Conservation (phyloP, 164 flowering plant species). For the Vitis riparia region DNA sequence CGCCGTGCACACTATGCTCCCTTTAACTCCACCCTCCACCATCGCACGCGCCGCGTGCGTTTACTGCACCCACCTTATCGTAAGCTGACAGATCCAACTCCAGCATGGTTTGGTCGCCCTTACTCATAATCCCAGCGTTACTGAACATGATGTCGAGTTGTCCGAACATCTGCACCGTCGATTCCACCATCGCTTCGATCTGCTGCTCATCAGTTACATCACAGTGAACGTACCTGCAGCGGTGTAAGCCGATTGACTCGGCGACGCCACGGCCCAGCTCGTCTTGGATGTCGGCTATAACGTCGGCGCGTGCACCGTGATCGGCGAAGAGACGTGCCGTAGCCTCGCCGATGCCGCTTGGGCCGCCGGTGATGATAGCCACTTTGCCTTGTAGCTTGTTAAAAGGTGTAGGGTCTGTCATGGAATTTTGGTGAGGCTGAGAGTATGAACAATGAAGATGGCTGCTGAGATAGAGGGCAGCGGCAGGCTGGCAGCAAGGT, state of each 20-base stretch:
- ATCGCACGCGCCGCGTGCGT: conserved; percentile 48
- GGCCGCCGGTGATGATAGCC: no score
- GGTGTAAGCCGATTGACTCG: conserved; percentile 25
- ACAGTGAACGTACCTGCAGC: conserved; percentile 30
- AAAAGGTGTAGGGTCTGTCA: no score
- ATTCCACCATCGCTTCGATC: conserved; percentile 28
- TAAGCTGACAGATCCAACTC: conserved; percentile 30
- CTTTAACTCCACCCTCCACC: conserved; percentile 36
- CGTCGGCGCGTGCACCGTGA: conserved; percentile 25
- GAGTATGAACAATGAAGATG: no score
- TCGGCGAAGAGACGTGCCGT: conserved; percentile 29
- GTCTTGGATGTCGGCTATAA: conserved; percentile 49
- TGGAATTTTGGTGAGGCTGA: no score
- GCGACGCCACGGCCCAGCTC: conserved; percentile 30
- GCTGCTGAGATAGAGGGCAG: no score
- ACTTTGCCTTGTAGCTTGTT: no score
- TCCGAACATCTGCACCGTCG: conserved; percentile 27
- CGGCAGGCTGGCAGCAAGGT: no score
- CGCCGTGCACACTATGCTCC: conserved; percentile 48
- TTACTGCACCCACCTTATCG: conserved; percentile 28
- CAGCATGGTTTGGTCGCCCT: conserved; percentile 20
- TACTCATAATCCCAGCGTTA: conserved; percentile 32
- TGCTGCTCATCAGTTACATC: conserved; percentile 42
- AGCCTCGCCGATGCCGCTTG: no score
- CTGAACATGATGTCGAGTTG: conserved; percentile 46